Percentiles rank a stretch among this genome's conserved stretches.
phyloP scores from a whole-genome alignment of 2,329 filamentous ascomycete species.

The Aspergillus texensis region DNA sequence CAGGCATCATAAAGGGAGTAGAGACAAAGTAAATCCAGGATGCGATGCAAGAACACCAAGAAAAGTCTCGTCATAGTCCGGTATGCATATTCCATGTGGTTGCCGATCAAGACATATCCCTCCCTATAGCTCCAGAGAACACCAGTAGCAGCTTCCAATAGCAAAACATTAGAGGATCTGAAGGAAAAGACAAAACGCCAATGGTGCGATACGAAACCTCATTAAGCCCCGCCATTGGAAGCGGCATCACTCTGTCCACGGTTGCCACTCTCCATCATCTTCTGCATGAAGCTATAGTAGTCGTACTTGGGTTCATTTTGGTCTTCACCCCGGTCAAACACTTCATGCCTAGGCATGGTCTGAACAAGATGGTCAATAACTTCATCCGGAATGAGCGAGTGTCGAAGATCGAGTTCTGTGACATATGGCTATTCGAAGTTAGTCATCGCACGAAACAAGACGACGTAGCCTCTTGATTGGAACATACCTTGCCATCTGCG shows the following conservation, averaged over 20 bases:
- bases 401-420: constrained; percentile 93
- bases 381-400: constrained; percentile 93
- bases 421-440: constrained; percentile 71
- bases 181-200: constrained; percentile 13
- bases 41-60: constrained; percentile 26
- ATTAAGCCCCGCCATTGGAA: constrained; percentile 24
- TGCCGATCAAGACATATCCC: constrained; percentile 21
- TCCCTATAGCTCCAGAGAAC: constrained; percentile 29
- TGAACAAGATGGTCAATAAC: constrained; percentile 90
- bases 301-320: constrained; percentile 85
- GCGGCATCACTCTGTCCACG: constrained; percentile 28
- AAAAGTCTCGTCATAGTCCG: constrained; percentile 26
- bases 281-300: constrained; percentile 97
- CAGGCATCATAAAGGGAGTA: constrained; percentile 4
- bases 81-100: constrained; percentile 32
- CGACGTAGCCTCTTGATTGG: not conserved
- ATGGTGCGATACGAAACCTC: constrained; percentile 18
- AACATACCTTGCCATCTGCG: constrained; percentile 81
- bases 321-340: constrained; percentile 84
- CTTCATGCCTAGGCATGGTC: constrained; percentile 81
- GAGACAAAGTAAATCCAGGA: constrained; percentile 11
- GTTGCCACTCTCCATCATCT: constrained; percentile 61
- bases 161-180: constrained; percentile 19
- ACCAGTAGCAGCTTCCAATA: constrained; percentile 23
- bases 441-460: constrained; percentile 11